A percentile compares a stretch with the other conserved stretches of the same genome.
Conservation (phyloP, 2,329 filamentous ascomycete genomes). For the Aspergillus alliaceus region DNA sequence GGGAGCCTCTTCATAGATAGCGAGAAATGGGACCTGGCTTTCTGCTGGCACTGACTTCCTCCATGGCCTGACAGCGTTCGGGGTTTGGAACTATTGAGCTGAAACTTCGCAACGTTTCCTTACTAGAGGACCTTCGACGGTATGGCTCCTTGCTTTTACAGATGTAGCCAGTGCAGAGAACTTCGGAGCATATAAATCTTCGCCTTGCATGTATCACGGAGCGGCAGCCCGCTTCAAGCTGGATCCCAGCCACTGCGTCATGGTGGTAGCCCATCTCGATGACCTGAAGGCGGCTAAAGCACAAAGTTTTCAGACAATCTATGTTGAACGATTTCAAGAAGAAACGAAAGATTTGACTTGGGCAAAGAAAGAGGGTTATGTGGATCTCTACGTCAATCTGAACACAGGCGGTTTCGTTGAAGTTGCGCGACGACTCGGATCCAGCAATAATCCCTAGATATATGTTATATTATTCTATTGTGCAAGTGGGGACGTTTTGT, state of each 20-base stretch:
- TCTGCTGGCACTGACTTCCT: conserved; percentile 69
- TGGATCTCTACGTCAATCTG: conserved; percentile 62
- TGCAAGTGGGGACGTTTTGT: too few species aligned
- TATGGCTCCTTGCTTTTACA: conserved; percentile 62
- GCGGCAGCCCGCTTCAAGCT: conserved; percentile 61
- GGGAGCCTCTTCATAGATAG: conserved; percentile 60
- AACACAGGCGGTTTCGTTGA: conserved; percentile 55
- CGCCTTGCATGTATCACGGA: conserved; percentile 66
- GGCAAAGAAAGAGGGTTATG: conserved; percentile 57
- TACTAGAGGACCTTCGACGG: conserved; percentile 65
- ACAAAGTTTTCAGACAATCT: conserved; percentile 68
- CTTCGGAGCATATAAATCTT: conserved; percentile 75
- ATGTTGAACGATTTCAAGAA: conserved; percentile 68
- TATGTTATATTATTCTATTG: too few species aligned
- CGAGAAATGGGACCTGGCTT: conserved; percentile 61
- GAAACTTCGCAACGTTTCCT: conserved; percentile 60
- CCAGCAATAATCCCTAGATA: too few species aligned
- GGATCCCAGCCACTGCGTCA: conserved; percentile 62
- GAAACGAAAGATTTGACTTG: conserved; percentile 61
- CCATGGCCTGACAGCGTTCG: conserved; percentile 65
- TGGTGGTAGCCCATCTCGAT: conserved; percentile 74
- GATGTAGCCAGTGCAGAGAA: conserved; percentile 66
- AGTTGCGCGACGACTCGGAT: conserved; percentile 52
- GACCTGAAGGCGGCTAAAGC: conserved; percentile 67
- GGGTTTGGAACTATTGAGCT: conserved; percentile 60